Conservation (phyloP, 352 stramenopile species). For the Globisporangium cederbergense region DNA sequence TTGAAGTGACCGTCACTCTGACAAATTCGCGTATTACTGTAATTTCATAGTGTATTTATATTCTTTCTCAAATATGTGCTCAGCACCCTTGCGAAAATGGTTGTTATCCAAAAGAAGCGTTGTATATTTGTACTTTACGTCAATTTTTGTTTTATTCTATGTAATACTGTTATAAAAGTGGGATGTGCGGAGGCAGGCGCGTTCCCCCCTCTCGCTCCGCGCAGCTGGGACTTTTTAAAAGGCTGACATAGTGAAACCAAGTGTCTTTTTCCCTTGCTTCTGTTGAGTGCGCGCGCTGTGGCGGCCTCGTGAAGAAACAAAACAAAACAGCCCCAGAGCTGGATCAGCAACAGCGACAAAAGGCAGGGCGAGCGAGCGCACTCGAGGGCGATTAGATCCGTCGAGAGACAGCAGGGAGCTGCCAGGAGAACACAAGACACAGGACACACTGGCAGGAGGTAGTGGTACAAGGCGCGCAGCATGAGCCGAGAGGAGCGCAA, state of each 20-base stretch:
- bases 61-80: background rate
- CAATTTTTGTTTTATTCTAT: background rate
- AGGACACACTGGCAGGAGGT: background rate
- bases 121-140: background rate
- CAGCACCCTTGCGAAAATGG: no score
- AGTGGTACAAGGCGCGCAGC: constrained; percentile 7
- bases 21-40: background rate
- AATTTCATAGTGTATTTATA: background rate
- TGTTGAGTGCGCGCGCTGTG: background rate
- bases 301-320: constrained; percentile 2
- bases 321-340: background rate
- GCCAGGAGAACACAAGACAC: background rate
- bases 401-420: background rate
- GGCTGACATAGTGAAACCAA: background rate
- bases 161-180: background rate
- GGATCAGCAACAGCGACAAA: background rate
- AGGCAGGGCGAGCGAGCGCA: background rate
- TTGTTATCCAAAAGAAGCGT: background rate
- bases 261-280: background rate
- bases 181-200: background rate
- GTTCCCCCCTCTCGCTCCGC: constrained; percentile 6
- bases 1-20: constrained; percentile 3
- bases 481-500: constrained; percentile 79
- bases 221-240: constrained; percentile 1
- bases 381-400: background rate